A percentile compares a stretch with the other conserved stretches of the same genome.
These are phyloP conservation scores for Rhodotorula glutinis DNA, from an alignment of 1,284 basidiomycete genomes.

Conservation along the genomic window DNA sequence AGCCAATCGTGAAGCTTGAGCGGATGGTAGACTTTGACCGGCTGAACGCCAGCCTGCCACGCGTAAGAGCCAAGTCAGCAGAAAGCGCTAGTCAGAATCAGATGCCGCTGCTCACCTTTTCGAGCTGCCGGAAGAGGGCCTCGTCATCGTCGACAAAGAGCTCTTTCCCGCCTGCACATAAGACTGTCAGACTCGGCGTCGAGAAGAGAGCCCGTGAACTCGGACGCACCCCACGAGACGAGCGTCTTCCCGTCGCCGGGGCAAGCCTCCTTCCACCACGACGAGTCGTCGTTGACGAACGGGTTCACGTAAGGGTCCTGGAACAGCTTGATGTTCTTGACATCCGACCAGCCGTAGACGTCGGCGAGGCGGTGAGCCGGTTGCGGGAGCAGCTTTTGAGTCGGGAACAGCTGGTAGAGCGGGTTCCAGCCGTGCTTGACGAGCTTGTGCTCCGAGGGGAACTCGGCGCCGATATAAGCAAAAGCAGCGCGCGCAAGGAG, in stretches of 20 bases:
- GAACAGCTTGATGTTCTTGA: slow-evolving; percentile 24
- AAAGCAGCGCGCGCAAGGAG: slow-evolving; percentile 19
- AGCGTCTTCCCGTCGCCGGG: slow-evolving; percentile 23
- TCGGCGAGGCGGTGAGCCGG: not conserved
- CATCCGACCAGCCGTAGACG: slow-evolving; percentile 10
- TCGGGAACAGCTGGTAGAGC: slow-evolving; percentile 1
- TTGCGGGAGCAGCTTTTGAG: not conserved
- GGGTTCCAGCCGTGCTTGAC: slow-evolving; percentile 12
- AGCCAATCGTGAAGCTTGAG: slow-evolving; percentile 28
- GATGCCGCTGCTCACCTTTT: slow-evolving; percentile 8
- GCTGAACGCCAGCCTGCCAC: slow-evolving; percentile 25
- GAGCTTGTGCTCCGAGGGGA: slow-evolving; percentile 5
- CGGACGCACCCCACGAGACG: slow-evolving; percentile 27
- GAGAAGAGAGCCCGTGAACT: too few species aligned
- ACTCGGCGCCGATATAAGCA: slow-evolving; percentile 28
- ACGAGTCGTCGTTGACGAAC: slow-evolving; percentile 5
- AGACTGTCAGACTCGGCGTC: not conserved
- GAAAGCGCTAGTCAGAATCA: too few species aligned
- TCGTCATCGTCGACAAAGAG: slow-evolving; percentile 29
- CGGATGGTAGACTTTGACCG: slow-evolving; percentile 8
- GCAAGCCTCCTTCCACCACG: slow-evolving; percentile 28
- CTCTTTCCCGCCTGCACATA: slow-evolving; percentile 14
- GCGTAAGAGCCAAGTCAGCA: too few species aligned
- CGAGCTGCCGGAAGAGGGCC: slow-evolving; percentile 10
- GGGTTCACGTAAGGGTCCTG: slow-evolving; percentile 31